A percentile compares a stretch with the other conserved stretches of the same genome.
These are phyloP conservation scores for Dipodascus geniculatus DNA, from an alignment of 805 yeast species.

Conservation along the genomic window DNA sequence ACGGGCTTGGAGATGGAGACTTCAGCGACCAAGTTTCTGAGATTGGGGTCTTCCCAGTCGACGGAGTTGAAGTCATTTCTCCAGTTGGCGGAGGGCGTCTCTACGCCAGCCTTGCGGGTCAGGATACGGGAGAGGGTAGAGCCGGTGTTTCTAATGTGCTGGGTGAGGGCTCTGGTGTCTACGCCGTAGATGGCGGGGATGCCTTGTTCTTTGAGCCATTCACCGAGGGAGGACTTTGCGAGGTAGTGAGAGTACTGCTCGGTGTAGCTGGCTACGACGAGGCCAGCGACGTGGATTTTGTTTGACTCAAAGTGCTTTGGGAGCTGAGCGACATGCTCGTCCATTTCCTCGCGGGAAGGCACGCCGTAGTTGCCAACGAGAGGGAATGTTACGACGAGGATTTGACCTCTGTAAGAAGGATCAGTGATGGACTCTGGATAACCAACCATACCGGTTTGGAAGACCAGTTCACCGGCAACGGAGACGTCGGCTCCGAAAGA, in stretches of 20 bases:
- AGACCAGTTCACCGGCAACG: conserved; percentile 93
- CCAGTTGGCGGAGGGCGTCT: conserved; percentile 39
- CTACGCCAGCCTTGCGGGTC: conserved; percentile 21
- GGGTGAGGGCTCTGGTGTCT: conserved; percentile 91
- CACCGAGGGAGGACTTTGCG: conserved; percentile 84
- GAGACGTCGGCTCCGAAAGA: conserved; percentile 90
- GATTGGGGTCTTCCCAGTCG: conserved; percentile 90
- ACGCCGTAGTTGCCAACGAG: conserved; percentile 98
- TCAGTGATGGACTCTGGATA: conserved; percentile 97
- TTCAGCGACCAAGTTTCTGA: conserved; percentile 78
- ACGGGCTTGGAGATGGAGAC: conserved; percentile 75
- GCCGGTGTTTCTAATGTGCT: conserved; percentile 84
- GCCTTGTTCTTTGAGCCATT: conserved; percentile 85
- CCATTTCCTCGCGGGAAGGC: conserved; percentile 72
- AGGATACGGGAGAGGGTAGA: conserved; percentile 85
- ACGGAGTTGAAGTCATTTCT: conserved; percentile 52
- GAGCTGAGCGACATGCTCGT: conserved; percentile 59
- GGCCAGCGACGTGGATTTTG: conserved; percentile 90
- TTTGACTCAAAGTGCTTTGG: conserved; percentile 92
- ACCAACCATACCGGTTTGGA: conserved; percentile 99
- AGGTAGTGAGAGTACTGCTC: conserved; percentile 90
- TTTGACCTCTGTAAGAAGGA: conserved; percentile 97
- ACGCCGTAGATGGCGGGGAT: conserved; percentile 97
- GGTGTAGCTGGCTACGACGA: conserved; percentile 92
- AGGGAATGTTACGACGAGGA: conserved; percentile 90